Evolutionary conservation across 495 filamentous ascomycete genomes (phyloP).

Genomic region (Hypoxylon crocopeplum): DNA sequence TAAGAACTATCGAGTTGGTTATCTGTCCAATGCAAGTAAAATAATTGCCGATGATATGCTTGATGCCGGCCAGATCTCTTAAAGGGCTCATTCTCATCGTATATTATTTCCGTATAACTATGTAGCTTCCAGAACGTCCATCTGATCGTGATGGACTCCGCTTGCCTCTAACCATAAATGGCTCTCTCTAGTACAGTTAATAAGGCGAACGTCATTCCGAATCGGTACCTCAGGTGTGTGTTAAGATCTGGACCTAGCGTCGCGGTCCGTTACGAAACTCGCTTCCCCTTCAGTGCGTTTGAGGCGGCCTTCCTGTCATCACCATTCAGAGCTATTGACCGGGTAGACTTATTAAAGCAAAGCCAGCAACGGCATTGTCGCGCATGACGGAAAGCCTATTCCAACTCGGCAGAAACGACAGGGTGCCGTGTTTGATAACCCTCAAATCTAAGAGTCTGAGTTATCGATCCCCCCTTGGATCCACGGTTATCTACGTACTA

Average conservation of each 20-base stretch:
- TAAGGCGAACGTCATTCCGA: slow-evolving; percentile 6
- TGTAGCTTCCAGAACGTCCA: slow-evolving; percentile 6
- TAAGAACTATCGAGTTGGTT: neutral
- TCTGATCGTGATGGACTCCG: slow-evolving; percentile 5
- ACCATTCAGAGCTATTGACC: slow-evolving; percentile 8
- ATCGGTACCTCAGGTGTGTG: neutral
- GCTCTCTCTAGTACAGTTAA: neutral
- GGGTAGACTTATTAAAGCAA: slow-evolving; percentile 10
- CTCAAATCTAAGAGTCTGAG: slow-evolving; percentile 27
- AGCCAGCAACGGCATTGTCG: slow-evolving; percentile 1
- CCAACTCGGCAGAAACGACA: slow-evolving; percentile 23
- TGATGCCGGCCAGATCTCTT: neutral
- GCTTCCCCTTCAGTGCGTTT: slow-evolving; percentile 29
- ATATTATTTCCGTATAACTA: neutral
- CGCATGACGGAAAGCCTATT: slow-evolving; percentile 22
- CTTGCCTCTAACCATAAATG: too few relatives aligned
- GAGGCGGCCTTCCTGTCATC: slow-evolving; percentile 24
- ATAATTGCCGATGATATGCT: too few relatives aligned
- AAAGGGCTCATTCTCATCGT: neutral
- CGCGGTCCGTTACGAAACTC: slow-evolving; percentile 32
- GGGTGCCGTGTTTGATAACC: slow-evolving; percentile 29
- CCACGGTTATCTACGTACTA: slow-evolving; percentile 26
- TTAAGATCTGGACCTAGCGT: slow-evolving; percentile 12
- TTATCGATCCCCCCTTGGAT: slow-evolving; percentile 8
- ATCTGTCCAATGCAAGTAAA: too few relatives aligned